Evolutionary conservation across 495 filamentous ascomycete genomes (phyloP).

Genomic region (Podospora pseudopauciseta): DNA sequence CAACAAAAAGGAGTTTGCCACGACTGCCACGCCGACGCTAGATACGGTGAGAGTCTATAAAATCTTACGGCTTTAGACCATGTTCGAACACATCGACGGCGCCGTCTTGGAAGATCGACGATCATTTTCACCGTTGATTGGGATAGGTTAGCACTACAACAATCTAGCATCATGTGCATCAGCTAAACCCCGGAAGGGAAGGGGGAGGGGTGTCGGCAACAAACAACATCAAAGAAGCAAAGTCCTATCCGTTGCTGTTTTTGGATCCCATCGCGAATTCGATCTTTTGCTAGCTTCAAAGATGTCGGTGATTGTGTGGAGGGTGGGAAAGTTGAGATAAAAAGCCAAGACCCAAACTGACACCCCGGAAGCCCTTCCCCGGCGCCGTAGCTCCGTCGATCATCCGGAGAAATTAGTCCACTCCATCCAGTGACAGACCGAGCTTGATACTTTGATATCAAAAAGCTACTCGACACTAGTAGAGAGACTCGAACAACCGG

Average conservation of each 20-base stretch:
- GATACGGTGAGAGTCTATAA: not conserved
- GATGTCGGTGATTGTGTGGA: not conserved
- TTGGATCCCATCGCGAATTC: not conserved
- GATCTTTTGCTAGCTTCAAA: not conserved
- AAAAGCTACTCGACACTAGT: too few relatives aligned
- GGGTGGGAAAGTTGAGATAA: not conserved
- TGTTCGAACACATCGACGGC: not conserved
- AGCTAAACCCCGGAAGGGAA: not conserved
- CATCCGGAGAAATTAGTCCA: slow-evolving; percentile 5
- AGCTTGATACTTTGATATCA: not conserved
- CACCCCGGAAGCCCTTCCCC: not conserved
- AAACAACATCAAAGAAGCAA: not conserved
- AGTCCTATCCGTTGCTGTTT: not conserved
- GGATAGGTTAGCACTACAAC: not conserved
- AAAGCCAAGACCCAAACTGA: not conserved
- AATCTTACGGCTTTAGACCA: not conserved
- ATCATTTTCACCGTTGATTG: not conserved
- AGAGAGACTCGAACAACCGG: not conserved
- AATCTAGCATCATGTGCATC: not conserved
- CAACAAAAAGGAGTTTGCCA: not conserved
- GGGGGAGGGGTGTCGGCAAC: not conserved
- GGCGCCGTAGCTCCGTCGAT: not conserved
- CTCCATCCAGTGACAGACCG: not conserved
- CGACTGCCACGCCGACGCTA: not conserved
- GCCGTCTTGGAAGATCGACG: not conserved